Evolutionary conservation across 2,329 filamentous ascomycete genomes (phyloP).

Genomic region (Trichoderma atroviride): DNA sequence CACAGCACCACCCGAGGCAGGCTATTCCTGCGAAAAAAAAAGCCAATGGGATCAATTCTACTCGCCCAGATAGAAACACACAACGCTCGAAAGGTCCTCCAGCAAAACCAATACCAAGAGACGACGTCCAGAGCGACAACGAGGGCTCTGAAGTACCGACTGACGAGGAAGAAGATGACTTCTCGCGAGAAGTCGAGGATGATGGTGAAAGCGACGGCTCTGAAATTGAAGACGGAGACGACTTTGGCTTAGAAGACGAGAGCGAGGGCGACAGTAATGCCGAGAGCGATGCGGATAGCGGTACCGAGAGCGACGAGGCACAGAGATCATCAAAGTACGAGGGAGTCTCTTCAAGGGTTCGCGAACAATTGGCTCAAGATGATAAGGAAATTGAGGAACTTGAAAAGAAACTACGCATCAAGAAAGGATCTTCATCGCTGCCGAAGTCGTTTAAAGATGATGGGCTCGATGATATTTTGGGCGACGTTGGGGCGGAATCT

Average conservation of each 20-base stretch:
- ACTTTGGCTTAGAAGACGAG: slow-evolving; percentile 31
- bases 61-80: not conserved
- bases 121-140: slow-evolving; percentile 28
- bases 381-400: slow-evolving; percentile 86
- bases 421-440: slow-evolving; percentile 72
- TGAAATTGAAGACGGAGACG: slow-evolving; percentile 33
- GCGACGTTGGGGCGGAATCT: slow-evolving; percentile 56
- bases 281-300: not conserved
- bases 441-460: slow-evolving; percentile 78
- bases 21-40: not conserved
- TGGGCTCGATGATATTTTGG: slow-evolving; percentile 77
- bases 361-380: slow-evolving; percentile 71
- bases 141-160: not conserved
- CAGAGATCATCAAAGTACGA: not conserved
- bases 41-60: not conserved
- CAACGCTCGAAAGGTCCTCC: not conserved
- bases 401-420: slow-evolving; percentile 84
- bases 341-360: slow-evolving; percentile 29
- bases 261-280: slow-evolving; percentile 32
- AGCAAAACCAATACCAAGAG: not conserved
- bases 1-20: slow-evolving; percentile 36
- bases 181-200: not conserved
- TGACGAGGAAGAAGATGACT: not conserved
- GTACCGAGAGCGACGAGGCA: slow-evolving; percentile 30
- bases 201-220: not conserved